These are phyloP conservation scores for Penicillium lividum DNA, from an alignment of 495 filamentous ascomycete genomes.

Conservation along the genomic window DNA sequence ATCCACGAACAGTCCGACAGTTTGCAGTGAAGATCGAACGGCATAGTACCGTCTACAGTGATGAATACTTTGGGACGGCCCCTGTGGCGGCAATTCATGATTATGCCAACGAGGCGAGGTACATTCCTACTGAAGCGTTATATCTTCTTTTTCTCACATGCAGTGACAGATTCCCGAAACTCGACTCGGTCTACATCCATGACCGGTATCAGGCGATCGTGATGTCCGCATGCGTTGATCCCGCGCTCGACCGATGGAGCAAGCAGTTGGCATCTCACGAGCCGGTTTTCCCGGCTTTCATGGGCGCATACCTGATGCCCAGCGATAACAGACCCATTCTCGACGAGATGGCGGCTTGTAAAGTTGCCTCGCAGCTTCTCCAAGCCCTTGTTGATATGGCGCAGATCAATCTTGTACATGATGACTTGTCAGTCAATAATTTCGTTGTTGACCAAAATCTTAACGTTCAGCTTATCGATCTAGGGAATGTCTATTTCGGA, in stretches of 20 bases:
- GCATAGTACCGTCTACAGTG: too few relatives aligned
- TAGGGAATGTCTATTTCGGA: conserved; percentile 20
- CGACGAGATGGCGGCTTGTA: conserved; percentile 24
- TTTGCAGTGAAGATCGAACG: conserved; percentile 5
- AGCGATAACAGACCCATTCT: conserved; percentile 15
- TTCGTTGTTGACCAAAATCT: conserved; percentile 26
- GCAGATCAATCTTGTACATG: conserved; percentile 28
- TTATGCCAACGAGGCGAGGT: conserved; percentile 1
- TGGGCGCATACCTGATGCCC: conserved; percentile 17
- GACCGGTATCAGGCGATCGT: conserved; percentile 23
- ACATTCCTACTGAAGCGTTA: conserved; percentile 30
- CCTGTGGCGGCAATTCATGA: conserved; percentile 13
- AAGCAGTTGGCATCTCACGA: neutral
- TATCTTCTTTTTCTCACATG: conserved; percentile 21
- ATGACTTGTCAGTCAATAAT: conserved; percentile 28
- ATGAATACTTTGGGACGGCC: too few relatives aligned
- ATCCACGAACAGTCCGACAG: conserved; percentile 8
- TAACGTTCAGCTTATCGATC: conserved; percentile 30
- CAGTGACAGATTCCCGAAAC: conserved; percentile 27
- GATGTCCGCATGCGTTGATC: conserved; percentile 26
- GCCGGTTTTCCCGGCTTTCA: conserved; percentile 17
- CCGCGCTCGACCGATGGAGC: conserved; percentile 10
- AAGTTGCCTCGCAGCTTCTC: conserved; percentile 29
- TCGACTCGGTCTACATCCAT: conserved; percentile 32
- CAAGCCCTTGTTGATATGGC: conserved; percentile 25